Base-by-base conservation (phyloP, 2,329 filamentous ascomycete species). In the Hymenoscyphus albidus region DNA sequence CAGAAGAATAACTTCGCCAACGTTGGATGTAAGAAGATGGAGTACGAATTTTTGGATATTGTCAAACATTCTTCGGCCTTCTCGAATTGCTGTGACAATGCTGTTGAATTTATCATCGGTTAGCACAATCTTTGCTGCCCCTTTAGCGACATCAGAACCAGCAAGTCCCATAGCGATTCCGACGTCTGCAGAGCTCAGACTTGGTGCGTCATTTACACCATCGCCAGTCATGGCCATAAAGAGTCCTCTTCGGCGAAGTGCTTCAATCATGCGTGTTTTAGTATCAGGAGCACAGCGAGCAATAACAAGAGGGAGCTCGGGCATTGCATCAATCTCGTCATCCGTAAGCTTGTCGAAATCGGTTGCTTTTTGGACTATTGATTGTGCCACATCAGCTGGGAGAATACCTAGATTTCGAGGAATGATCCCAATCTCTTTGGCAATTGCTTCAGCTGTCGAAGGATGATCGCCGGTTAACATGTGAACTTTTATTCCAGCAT, bases 391-490 rank as follows among this genome's bases (percentile, higher is more conserved):
- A 27, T 81, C 79, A 1, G 78, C 74, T 59, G 79, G 76, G 18
- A 83, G 72, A n/a, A 76, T 74, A 2, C 75, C 73, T 58, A 80
- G 75, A 58, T 82, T 79, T 9, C 77, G 74, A 16, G 78, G 78
- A 48, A 86, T 78, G 60, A 56, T 85, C 10, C 83, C 83, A 44
- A 86, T 83, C 74, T 85, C 81, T 32, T 80, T 79, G 27, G 83
- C 84, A 69, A 86, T 86, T 4, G 83, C 83, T 42, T 79, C 79
- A 16, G 83, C 83, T 18, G 83, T 86, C 16, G 81, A 81, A 22
- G 82, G 82, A 69, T 85, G 83, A 67, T 86, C 83, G 42, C 70
- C 70, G 1, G 90, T 93, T 0, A 93, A 88, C 90, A 93, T 93
- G 75, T 90, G 88, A 44, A 92, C 85, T 27, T 87, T 82, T 64